A percentile compares a stretch with the other conserved stretches of the same genome.
Evolutionary conservation across 2,329 filamentous ascomycete genomes (phyloP).

Genomic region (Colletotrichum falcatum): DNA sequence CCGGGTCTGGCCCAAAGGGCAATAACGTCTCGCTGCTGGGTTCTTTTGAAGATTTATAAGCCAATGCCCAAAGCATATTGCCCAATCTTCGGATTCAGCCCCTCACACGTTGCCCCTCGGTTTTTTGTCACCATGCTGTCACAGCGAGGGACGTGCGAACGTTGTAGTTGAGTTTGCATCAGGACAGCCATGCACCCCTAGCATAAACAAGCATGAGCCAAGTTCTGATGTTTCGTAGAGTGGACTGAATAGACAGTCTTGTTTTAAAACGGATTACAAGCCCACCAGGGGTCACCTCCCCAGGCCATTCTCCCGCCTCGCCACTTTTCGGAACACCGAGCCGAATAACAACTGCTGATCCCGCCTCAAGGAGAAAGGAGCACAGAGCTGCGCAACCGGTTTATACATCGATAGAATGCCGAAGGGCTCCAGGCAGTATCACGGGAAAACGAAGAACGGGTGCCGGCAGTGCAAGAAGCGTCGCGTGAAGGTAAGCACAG

Average conservation of each 20-base stretch:
- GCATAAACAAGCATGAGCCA: conserved; percentile 25
- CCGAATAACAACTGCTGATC: conserved; percentile 12
- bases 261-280: conserved; percentile 27
- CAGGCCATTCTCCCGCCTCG: not conserved
- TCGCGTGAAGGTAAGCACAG: conserved; percentile 38
- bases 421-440: conserved; percentile 40
- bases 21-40: not conserved
- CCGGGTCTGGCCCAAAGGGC: not conserved
- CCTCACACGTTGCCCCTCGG: conserved; percentile 26
- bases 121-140: conserved; percentile 33
- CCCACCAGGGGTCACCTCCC: conserved; percentile 1
- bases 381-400: not conserved
- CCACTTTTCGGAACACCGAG: conserved; percentile 9
- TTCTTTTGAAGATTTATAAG: not conserved
- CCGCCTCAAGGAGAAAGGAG: conserved; percentile 11
- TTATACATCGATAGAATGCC: conserved; percentile 29
- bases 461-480: conserved; percentile 41
- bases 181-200: conserved; percentile 36
- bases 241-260: conserved; percentile 19
- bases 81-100: conserved; percentile 11
- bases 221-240: conserved; percentile 28
- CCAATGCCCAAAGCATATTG: not conserved
- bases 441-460: conserved; percentile 41
- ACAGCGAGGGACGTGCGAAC: conserved; percentile 39
- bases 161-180: conserved; percentile 37